These are phyloP conservation scores for Solanum virginianum DNA, from an alignment of 257 asterid genomes.

Conservation along the genomic window DNA sequence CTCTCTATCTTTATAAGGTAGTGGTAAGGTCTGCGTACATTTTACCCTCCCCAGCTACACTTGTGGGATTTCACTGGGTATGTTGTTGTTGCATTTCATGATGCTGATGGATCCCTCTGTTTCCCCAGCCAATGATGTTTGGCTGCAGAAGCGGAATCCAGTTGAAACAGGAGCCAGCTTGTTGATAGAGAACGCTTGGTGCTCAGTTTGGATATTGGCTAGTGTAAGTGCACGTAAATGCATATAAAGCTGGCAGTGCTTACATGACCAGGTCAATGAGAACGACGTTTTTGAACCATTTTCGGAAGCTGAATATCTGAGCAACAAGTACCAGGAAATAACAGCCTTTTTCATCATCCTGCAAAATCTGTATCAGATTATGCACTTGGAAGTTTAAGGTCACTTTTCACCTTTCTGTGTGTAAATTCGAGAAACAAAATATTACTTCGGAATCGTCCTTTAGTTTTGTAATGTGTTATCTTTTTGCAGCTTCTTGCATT, in stretches of 20 bases:
- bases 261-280: background rate
- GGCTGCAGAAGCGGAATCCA: conserved; percentile 36
- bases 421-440: conserved; percentile 11
- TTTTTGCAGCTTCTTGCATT: background rate
- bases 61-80: no score
- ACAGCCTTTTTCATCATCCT: conserved; percentile 4
- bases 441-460: conserved; percentile 1
- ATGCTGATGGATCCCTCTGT: background rate
- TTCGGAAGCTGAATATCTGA: conserved; percentile 17
- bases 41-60: no score
- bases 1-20: no score
- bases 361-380: background rate
- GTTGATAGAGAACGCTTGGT: conserved; percentile 24
- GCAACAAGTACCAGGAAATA: conserved; percentile 13
- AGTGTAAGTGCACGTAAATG: conserved; percentile 30
- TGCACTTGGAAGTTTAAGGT: conserved; percentile 12
- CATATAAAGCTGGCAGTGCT: conserved; percentile 21
- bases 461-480: background rate
- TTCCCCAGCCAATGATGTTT: conserved; percentile 40
- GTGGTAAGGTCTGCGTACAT: no score
- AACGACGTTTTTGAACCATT: background rate
- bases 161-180: conserved; percentile 73
- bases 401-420: conserved; percentile 4
- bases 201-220: conserved; percentile 13
- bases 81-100: background rate